phyloP scores from a whole-genome alignment of 768 basidiomycete species.

The Sporobolomyces pararoseus region DNA sequence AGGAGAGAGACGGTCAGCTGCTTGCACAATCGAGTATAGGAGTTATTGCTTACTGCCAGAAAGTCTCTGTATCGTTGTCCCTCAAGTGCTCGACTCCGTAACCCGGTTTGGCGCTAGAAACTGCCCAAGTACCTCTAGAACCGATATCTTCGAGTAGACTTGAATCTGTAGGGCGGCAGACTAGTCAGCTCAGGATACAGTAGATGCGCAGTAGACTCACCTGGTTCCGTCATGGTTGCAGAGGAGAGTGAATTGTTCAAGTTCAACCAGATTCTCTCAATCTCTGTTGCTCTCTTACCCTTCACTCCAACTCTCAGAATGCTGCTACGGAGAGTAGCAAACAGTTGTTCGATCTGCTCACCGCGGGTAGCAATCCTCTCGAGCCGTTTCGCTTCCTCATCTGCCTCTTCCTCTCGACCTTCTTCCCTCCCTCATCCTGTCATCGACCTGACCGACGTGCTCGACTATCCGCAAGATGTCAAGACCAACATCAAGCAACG shows the following conservation, averaged over 20 bases:
- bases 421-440: slow-evolving; percentile 32
- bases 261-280: no score
- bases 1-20: not conserved
- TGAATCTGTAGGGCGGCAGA: slow-evolving; percentile 19
- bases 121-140: slow-evolving; percentile 85
- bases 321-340: not conserved
- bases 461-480: slow-evolving; percentile 3
- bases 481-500: slow-evolving; percentile 31
- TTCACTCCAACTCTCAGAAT: not conserved
- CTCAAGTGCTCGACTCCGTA: slow-evolving; percentile 89
- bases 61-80: slow-evolving; percentile 73
- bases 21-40: slow-evolving; percentile 6
- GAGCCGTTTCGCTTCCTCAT: slow-evolving; percentile 21
- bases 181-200: no score
- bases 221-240: slow-evolving; percentile 18
- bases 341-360: not conserved
- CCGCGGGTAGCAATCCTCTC: not conserved
- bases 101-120: slow-evolving; percentile 93
- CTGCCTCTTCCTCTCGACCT: slow-evolving; percentile 19
- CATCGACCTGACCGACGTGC: slow-evolving; percentile 30
- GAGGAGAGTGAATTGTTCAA: no score
- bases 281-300: not conserved
- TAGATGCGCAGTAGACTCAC: no score
- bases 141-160: slow-evolving; percentile 56
- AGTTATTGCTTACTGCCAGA: slow-evolving; percentile 80